A percentile compares a stretch with the other conserved stretches of the same genome.
Evolutionary conservation across 2,329 filamentous ascomycete genomes (phyloP).

Genomic region (Plenodomus biglobosus): DNA sequence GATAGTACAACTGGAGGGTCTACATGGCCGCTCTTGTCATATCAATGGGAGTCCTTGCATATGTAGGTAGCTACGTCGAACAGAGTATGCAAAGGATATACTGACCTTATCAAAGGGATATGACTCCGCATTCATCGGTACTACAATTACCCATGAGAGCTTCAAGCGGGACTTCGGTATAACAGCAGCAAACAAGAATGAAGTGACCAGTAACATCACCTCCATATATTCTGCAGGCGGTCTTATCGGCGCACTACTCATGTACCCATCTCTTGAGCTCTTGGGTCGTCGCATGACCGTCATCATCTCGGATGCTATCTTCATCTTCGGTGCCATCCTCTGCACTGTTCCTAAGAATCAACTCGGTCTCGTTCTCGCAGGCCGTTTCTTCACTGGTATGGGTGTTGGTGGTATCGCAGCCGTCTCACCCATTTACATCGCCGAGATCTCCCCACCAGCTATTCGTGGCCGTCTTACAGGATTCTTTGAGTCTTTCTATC

Average conservation of each 20-base stretch:
- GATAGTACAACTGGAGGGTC: conserved; percentile 53
- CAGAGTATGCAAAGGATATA: neutral
- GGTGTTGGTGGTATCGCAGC: conserved; percentile 44
- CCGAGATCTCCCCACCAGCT: conserved; percentile 58
- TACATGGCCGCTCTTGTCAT: conserved; percentile 55
- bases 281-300: conserved; percentile 56
- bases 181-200: conserved; percentile 38
- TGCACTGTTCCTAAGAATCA: conserved; percentile 42
- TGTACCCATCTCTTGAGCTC: conserved; percentile 49
- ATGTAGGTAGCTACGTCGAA: conserved; percentile 32
- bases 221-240: conserved; percentile 54
- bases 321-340: conserved; percentile 46
- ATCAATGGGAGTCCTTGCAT: conserved; percentile 50
- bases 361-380: conserved; percentile 47
- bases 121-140: conserved; percentile 58
- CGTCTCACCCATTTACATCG: conserved; percentile 43
- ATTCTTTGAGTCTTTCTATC: conserved; percentile 67
- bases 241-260: conserved; percentile 56
- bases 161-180: conserved; percentile 52
- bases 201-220: conserved; percentile 53
- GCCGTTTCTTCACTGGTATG: conserved; percentile 44
- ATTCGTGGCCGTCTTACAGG: conserved; percentile 66
- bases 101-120: conserved; percentile 33
- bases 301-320: conserved; percentile 50
- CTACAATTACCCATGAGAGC: conserved; percentile 54